A percentile compares a stretch with the other conserved stretches of the same genome.
phyloP scores from a whole-genome alignment of 306 rosid species.

The Hippophae gyantsensis region DNA sequence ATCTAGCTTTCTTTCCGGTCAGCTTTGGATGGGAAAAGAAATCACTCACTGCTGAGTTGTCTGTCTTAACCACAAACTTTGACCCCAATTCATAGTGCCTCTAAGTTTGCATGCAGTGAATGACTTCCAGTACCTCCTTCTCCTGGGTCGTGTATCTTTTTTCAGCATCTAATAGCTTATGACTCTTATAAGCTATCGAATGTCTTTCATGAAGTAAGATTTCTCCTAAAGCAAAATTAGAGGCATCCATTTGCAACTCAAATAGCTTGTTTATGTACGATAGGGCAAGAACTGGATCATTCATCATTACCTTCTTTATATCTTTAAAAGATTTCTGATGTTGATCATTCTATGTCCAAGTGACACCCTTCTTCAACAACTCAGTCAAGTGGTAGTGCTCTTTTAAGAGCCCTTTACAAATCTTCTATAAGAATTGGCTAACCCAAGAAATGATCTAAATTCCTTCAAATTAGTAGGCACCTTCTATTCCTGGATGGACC shows the following conservation, averaged over 20 bases:
- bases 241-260: constrained; percentile 1
- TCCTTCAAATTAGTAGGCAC: not conserved
- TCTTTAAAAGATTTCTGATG: not conserved
- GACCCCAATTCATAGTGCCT: not conserved
- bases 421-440: not conserved
- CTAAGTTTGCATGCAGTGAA: not conserved
- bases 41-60: no score
- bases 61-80: no score
- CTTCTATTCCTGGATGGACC: not conserved
- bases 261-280: not conserved
- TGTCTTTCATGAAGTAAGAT: not conserved
- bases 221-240: not conserved
- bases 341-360: not conserved
- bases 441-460: not conserved
- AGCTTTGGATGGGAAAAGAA: no score
- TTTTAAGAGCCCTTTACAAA: not conserved
- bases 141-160: not conserved
- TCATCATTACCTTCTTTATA: not conserved
- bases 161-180: not conserved
- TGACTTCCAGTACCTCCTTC: not conserved
- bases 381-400: not conserved
- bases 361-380: not conserved
- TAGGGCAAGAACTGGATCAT: not conserved
- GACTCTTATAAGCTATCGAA: not conserved
- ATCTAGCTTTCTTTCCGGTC: no score